These are phyloP conservation scores for Leptographium flavum DNA, from an alignment of 2,329 filamentous ascomycete genomes.

Conservation along the genomic window DNA sequence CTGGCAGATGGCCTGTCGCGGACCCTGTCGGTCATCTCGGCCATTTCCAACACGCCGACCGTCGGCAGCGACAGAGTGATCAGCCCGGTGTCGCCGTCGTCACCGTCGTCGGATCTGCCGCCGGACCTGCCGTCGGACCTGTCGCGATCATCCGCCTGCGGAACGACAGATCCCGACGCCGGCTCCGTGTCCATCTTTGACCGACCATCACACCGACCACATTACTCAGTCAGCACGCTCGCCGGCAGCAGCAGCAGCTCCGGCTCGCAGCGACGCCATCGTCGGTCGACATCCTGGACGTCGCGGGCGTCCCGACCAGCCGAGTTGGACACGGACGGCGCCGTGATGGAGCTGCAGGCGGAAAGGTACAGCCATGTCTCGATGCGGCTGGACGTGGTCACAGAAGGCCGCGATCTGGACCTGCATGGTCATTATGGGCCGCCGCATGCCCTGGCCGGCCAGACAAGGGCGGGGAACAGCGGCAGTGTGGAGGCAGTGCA, in stretches of 20 bases:
- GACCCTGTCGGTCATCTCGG: slow-evolving; percentile 11
- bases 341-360: slow-evolving; percentile 19
- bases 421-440: slow-evolving; percentile 35
- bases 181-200: too few relatives aligned
- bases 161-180: too few relatives aligned
- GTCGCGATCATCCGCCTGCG: too few relatives aligned
- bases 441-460: slow-evolving; percentile 22
- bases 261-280: slow-evolving; percentile 19
- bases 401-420: slow-evolving; percentile 22
- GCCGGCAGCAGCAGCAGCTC: slow-evolving; percentile 20
- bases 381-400: slow-evolving; percentile 21
- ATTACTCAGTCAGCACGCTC: slow-evolving; percentile 8
- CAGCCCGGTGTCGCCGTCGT: not conserved
- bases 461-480: slow-evolving; percentile 21
- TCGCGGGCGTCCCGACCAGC: too few relatives aligned
- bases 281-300: not conserved
- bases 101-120: not conserved
- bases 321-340: slow-evolving; percentile 24
- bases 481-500: not conserved
- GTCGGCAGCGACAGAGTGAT: not conserved
- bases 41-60: slow-evolving; percentile 3
- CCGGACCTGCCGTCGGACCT: too few relatives aligned
- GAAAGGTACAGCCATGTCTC: too few relatives aligned
- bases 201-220: slow-evolving; percentile 14
- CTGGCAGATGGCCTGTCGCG: slow-evolving; percentile 9